These are phyloP conservation scores for Pseudocercospora eumusae DNA, from an alignment of 2,329 filamentous ascomycete species.

Conservation along the genomic window DNA sequence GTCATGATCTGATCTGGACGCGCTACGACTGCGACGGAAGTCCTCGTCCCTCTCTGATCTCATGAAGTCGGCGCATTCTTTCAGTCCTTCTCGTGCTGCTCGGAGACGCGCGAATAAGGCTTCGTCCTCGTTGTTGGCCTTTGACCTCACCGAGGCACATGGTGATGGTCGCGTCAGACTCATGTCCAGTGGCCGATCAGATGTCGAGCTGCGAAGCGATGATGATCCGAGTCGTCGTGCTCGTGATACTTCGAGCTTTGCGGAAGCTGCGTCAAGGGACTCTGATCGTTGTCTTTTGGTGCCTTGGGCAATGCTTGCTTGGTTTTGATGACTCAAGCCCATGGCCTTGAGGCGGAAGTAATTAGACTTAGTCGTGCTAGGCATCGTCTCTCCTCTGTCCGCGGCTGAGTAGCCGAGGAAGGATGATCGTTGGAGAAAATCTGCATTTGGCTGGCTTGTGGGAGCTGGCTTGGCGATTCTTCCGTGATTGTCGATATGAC, in stretches of 20 bases:
- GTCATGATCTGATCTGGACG: constrained; percentile 32
- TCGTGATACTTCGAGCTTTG: constrained; percentile 6
- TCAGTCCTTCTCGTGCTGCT: constrained; percentile 36
- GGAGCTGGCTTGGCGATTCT: constrained; percentile 28
- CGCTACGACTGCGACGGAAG: constrained; percentile 28
- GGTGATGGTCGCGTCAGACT: constrained; percentile 24
- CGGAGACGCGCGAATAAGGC: constrained; percentile 40
- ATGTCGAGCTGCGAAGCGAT: constrained; percentile 16
- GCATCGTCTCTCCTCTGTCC: constrained; percentile 33
- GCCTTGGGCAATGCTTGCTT: constrained; percentile 37
- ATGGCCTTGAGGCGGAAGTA: constrained; percentile 55
- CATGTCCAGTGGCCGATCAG: constrained; percentile 15
- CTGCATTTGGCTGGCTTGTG: constrained; percentile 17
- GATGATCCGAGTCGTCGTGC: constrained; percentile 13
- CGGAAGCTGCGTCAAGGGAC: constrained; percentile 21
- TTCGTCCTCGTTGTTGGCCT: constrained; percentile 36
- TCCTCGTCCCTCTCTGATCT: constrained; percentile 28
- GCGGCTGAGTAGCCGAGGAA: constrained; percentile 39
- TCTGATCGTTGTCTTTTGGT: constrained; percentile 31
- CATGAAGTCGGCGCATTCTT: constrained; percentile 24
- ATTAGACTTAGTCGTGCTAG: constrained; percentile 50
- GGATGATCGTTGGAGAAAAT: constrained; percentile 34
- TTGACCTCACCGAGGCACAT: constrained; percentile 22
- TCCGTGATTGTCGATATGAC: constrained; percentile 31
- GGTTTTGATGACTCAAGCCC: constrained; percentile 45